Conservation (phyloP, 1,284 basidiomycete genomes). For the Cutaneotrichosporon cutaneum region DNA sequence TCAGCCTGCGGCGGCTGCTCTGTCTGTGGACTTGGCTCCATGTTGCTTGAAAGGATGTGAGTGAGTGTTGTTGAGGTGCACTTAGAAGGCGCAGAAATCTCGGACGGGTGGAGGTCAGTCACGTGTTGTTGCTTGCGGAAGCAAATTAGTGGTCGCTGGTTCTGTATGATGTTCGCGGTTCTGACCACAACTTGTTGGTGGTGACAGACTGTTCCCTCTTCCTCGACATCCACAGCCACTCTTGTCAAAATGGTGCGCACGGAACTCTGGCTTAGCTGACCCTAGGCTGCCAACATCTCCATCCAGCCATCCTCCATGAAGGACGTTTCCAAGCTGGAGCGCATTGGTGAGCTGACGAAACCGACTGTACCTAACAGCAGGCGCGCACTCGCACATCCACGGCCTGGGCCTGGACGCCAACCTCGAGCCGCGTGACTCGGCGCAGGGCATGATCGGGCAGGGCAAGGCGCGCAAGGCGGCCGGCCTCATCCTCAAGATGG, state of each 20-base stretch:
- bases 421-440: slow-evolving; percentile 76
- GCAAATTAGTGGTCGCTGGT: slow-evolving; percentile 1
- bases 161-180: not conserved
- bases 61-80: not conserved
- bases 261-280: not conserved
- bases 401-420: slow-evolving; percentile 88
- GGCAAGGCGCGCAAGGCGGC: slow-evolving; percentile 92
- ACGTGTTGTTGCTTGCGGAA: slow-evolving; percentile 15
- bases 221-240: not conserved
- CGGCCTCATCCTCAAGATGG: slow-evolving; percentile 96
- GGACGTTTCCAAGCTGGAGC: slow-evolving; percentile 93
- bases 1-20: not conserved
- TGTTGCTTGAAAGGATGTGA: not conserved
- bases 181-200: not conserved
- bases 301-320: slow-evolving; percentile 58
- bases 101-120: slow-evolving; percentile 15
- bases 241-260: slow-evolving; percentile 14
- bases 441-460: slow-evolving; percentile 97
- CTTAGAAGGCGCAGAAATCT: slow-evolving; percentile 14
- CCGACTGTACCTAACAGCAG: slow-evolving; percentile 52
- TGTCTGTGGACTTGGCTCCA: not conserved
- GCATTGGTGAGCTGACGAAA: slow-evolving; percentile 69
- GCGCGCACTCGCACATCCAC: slow-evolving; percentile 95
- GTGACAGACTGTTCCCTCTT: not conserved
- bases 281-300: slow-evolving; percentile 53